Percentiles rank a stretch among this genome's conserved stretches.
Evolutionary conservation across 116 monocot species (phyloP).

Genomic region (Posidonia oceanica): DNA sequence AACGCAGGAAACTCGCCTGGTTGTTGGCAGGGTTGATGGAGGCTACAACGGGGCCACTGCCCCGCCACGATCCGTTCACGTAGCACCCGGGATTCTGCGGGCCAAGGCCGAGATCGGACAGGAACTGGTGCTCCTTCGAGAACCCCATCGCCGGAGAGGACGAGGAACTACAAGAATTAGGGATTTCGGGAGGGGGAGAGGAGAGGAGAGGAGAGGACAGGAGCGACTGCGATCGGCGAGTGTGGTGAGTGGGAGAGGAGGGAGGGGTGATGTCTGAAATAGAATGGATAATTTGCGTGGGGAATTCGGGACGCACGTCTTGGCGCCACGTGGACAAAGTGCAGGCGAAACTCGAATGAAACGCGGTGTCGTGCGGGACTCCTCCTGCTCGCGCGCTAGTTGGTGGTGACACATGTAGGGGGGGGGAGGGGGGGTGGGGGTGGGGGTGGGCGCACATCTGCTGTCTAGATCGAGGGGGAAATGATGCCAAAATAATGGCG

Average conservation of each 20-base stretch:
- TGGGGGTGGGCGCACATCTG: too few relatives aligned
- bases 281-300: neutral
- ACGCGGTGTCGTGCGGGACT: neutral
- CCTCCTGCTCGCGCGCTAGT: neutral
- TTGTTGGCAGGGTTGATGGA: constrained; percentile 50
- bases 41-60: constrained; percentile 31
- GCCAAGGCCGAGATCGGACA: constrained; percentile 49
- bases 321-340: neutral
- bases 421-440: too few relatives aligned
- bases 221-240: neutral
- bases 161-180: neutral
- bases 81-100: constrained; percentile 50
- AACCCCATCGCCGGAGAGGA: constrained; percentile 20
- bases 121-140: constrained; percentile 48
- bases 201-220: neutral
- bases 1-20: constrained; percentile 19
- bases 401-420: too few relatives aligned
- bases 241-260: neutral
- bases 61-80: constrained; percentile 39
- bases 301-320: neutral
- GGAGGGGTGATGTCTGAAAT: neutral
- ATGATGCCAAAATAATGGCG: too few relatives aligned
- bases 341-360: neutral
- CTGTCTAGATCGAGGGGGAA: too few relatives aligned
- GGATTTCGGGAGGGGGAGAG: too few relatives aligned